Conservation (phyloP, 1,139 yeast species). For the Magnusiomyces suaveolens region DNA sequence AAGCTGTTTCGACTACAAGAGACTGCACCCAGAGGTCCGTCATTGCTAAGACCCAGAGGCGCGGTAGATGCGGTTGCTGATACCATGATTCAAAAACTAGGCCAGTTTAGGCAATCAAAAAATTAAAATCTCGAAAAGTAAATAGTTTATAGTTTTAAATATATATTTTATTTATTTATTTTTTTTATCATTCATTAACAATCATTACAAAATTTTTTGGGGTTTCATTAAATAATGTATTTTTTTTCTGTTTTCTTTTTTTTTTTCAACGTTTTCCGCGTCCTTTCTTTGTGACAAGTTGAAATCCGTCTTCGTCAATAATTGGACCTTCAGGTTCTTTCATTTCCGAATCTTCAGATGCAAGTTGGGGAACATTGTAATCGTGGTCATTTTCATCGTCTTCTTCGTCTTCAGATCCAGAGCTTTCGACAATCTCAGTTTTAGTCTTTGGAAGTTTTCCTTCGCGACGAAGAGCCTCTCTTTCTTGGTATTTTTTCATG, state of each 20-base stretch:
- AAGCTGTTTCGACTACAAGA: slow-evolving; percentile 50
- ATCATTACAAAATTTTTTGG: not conserved
- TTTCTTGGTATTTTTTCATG: slow-evolving; percentile 50
- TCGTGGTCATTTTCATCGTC: slow-evolving; percentile 34
- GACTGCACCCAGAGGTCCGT: slow-evolving; percentile 35
- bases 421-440: slow-evolving; percentile 34
- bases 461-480: slow-evolving; percentile 36
- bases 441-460: slow-evolving; percentile 31
- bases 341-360: slow-evolving; percentile 28
- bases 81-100: slow-evolving; percentile 30
- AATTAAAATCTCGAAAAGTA: not conserved
- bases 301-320: slow-evolving; percentile 90
- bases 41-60: slow-evolving; percentile 34
- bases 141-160: not conserved
- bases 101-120: slow-evolving; percentile 16
- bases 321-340: slow-evolving; percentile 40
- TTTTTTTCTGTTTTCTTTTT: not conserved
- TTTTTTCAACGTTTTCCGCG: slow-evolving; percentile 15
- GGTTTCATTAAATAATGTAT: not conserved
- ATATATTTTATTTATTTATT: not conserved
- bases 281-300: slow-evolving; percentile 57
- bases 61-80: slow-evolving; percentile 48
- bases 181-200: not conserved
- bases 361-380: slow-evolving; percentile 38
- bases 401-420: slow-evolving; percentile 39